phyloP scores from a whole-genome alignment of 805 yeast genomes.

The Sungouiozyma intestinalis region DNA sequence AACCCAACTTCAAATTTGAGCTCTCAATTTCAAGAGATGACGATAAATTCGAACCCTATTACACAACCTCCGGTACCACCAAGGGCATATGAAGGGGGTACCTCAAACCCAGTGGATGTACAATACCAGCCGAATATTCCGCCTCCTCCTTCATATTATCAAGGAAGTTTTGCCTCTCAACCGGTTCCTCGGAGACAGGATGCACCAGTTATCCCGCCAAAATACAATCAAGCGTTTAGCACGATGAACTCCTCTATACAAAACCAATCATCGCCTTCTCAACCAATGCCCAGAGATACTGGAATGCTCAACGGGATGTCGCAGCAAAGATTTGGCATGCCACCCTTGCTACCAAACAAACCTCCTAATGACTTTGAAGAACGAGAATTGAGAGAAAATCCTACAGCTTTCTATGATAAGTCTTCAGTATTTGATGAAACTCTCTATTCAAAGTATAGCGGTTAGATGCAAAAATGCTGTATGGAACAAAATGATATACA shows the following conservation, averaged over 20 bases:
- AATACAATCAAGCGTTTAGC: neutral
- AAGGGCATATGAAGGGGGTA: neutral
- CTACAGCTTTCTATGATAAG: slow-evolving; percentile 36
- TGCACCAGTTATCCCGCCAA: neutral
- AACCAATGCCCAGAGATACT: slow-evolving; percentile 11
- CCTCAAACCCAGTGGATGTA: neutral
- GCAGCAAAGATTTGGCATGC: slow-evolving; percentile 8
- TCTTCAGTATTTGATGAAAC: slow-evolving; percentile 43
- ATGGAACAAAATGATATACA: neutral
- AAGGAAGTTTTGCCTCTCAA: neutral
- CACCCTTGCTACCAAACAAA: slow-evolving; percentile 4
- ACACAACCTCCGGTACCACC: slow-evolving; percentile 7
- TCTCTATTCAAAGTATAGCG: slow-evolving; percentile 32
- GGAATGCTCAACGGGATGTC: neutral
- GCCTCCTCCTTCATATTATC: neutral
- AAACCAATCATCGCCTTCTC: neutral
- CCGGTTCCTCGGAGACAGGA: slow-evolving; percentile 1
- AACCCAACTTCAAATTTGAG: neutral
- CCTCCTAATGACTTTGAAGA: slow-evolving; percentile 12
- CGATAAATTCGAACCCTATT: neutral
- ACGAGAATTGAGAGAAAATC: slow-evolving; percentile 22
- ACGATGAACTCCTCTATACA: neutral
- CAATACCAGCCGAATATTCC: neutral
- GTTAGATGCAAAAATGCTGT: slow-evolving; percentile 1
- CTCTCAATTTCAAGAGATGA: neutral